A percentile compares a stretch with the other conserved stretches of the same genome.
These are phyloP conservation scores for Cystobasidiopsis lactophilus DNA, from an alignment of 768 basidiomycete genomes.

Conservation along the genomic window DNA sequence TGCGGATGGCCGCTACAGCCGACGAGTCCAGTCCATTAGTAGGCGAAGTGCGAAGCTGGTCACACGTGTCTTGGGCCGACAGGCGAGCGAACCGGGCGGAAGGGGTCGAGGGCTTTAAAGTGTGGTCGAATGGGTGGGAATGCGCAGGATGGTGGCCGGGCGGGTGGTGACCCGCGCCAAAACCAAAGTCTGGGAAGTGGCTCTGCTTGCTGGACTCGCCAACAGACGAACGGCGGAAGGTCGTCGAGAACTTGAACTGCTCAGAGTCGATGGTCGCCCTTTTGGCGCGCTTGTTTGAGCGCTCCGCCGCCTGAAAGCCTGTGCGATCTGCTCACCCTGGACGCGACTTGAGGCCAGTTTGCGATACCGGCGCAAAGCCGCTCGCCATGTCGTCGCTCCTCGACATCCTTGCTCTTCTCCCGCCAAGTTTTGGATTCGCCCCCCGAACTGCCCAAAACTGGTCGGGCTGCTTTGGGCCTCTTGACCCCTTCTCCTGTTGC, in stretches of 20 bases:
- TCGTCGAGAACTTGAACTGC: slow-evolving; percentile 10
- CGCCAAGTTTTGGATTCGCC: too few species aligned
- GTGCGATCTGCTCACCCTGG: neutral
- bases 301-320: too few species aligned
- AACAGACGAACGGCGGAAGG: slow-evolving; percentile 4
- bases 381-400: too few species aligned
- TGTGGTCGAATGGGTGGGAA: neutral
- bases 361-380: too few species aligned
- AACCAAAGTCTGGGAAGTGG: neutral
- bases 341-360: too few species aligned
- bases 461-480: too few species aligned
- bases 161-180: neutral
- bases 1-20: slow-evolving; percentile 17
- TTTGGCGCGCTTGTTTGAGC: too few species aligned
- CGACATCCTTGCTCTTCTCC: too few species aligned
- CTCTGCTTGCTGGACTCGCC: neutral
- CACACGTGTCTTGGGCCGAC: neutral
- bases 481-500: too few species aligned
- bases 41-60: neutral
- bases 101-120: neutral
- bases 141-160: neutral
- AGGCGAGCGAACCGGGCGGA: neutral
- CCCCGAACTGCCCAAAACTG: too few species aligned
- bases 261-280: neutral
- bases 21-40: slow-evolving; percentile 9